These are phyloP conservation scores for Brassica balearica DNA, from an alignment of 441 rosid genomes.

Conservation along the genomic window DNA sequence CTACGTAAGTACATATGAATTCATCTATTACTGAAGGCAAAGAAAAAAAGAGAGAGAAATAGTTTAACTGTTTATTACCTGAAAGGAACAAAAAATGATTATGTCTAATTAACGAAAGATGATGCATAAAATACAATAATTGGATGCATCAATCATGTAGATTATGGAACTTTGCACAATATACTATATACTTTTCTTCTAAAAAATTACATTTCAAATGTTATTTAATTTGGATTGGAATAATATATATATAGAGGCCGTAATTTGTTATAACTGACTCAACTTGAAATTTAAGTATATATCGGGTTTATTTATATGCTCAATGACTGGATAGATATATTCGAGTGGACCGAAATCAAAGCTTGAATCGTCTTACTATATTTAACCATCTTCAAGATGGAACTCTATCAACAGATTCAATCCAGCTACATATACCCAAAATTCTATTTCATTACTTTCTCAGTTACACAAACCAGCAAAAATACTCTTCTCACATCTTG, in stretches of 20 bases:
- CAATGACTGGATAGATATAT: background rate
- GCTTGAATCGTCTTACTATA: conserved; percentile 6
- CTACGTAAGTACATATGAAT: conserved; percentile 23
- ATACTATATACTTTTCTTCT: conserved; percentile 12
- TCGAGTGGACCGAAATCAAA: conserved; percentile 13
- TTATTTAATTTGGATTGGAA: background rate
- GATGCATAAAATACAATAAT: conserved; percentile 17
- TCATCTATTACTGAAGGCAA: conserved; percentile 3
- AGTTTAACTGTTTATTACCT: background rate
- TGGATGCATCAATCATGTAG: conserved; percentile 13
- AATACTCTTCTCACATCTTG: background rate
- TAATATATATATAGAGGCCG: background rate
- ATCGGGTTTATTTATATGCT: background rate
- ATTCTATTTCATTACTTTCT: background rate
- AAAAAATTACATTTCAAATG: background rate
- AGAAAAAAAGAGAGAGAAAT: background rate
- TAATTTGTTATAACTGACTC: background rate
- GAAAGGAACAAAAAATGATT: conserved; percentile 1
- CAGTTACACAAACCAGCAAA: conserved; percentile 1
- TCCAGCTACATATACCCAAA: background rate
- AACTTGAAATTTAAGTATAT: background rate
- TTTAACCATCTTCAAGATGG: conserved; percentile 6
- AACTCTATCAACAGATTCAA: conserved; percentile 9
- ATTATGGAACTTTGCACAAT: background rate
- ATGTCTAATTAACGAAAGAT: background rate